These are phyloP conservation scores for Plasmodium adleri DNA, from an alignment of 169 alveolate genomes.

Conservation along the genomic window DNA sequence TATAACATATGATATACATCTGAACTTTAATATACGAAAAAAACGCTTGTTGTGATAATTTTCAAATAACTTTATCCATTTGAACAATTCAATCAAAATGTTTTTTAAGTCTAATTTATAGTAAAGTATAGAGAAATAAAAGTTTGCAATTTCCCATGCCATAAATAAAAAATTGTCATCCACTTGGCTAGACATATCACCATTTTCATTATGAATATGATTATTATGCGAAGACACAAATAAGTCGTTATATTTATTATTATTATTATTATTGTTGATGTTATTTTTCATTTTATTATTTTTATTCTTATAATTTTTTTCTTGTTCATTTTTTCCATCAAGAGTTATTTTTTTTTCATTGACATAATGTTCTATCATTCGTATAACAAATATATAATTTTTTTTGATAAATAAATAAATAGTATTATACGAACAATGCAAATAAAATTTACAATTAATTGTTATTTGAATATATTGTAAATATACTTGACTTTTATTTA, in stretches of 20 bases:
- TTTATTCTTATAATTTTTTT: not conserved
- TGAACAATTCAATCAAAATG: constrained; percentile 32
- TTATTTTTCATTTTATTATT: not conserved
- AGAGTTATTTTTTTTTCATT: not conserved
- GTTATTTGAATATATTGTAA: constrained; percentile 62
- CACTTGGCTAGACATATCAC: not conserved
- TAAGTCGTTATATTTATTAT: not conserved
- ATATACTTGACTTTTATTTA: constrained; percentile 53
- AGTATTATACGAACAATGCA: constrained; percentile 44
- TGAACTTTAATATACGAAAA: constrained; percentile 6
- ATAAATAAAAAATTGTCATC: constrained; percentile 44
- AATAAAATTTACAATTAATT: constrained; percentile 46
- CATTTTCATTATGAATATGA: not conserved
- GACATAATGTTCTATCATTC: constrained; percentile 7
- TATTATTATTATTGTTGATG: not conserved
- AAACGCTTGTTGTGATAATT: not conserved
- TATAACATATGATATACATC: constrained; percentile 28
- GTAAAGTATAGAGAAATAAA: constrained; percentile 61
- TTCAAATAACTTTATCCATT: constrained; percentile 52
- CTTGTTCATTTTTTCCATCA: not conserved
- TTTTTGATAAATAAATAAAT: constrained; percentile 51
- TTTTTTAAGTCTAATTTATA: constrained; percentile 52
- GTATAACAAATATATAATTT: constrained; percentile 29
- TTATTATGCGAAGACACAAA: not conserved
- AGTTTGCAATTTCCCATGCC: constrained; percentile 74